Evolutionary conservation across 768 basidiomycete species (phyloP).

Genomic region (Trichaptum fuscoviolaceum): DNA sequence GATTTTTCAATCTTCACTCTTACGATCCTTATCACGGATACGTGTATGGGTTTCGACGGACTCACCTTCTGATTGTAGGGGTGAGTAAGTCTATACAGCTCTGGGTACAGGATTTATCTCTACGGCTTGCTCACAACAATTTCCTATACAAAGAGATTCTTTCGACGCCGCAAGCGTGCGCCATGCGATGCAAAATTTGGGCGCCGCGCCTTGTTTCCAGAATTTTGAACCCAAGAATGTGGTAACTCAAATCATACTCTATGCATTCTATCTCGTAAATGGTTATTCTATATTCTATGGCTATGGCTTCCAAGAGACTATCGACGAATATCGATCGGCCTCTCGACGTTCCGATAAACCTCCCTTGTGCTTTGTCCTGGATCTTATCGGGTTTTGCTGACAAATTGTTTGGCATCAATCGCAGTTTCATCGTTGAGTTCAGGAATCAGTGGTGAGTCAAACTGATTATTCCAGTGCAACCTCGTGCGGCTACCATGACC

Average conservation of each 20-base stretch:
- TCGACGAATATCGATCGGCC: not conserved
- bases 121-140: too few species aligned
- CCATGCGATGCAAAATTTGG: not conserved
- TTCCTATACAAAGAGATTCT: not conserved
- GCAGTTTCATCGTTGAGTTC: not conserved
- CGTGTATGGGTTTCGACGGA: not conserved
- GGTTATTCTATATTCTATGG: not conserved
- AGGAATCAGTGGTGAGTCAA: not conserved
- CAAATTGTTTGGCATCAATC: not conserved
- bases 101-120: too few species aligned
- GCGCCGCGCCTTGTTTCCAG: not conserved
- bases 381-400: not conserved
- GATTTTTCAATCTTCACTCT: not conserved
- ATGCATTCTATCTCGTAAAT: not conserved
- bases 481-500: not conserved
- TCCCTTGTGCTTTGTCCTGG: not conserved
- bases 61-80: not conserved
- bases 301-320: too few species aligned
- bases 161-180: not conserved
- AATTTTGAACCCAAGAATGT: not conserved
- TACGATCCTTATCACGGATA: not conserved
- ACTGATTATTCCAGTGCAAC: not conserved
- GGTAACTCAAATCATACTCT: not conserved
- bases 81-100: too few species aligned
- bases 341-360: not conserved